Evolutionary conservation across 768 basidiomycete species (phyloP).

Genomic region (Trametes maxima): DNA sequence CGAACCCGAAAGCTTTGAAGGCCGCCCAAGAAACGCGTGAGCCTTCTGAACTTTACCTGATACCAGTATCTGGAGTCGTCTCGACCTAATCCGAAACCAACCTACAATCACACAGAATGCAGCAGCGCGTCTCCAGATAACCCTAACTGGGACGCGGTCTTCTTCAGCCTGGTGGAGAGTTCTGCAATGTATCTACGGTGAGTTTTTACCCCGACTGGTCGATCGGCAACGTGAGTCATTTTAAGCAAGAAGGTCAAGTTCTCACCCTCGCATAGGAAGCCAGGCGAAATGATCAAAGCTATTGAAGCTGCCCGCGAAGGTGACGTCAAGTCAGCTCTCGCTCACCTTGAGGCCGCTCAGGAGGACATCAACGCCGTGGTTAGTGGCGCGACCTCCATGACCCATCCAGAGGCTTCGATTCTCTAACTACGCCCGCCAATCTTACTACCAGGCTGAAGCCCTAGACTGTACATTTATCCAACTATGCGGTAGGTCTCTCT

Average conservation of each 20-base stretch:
- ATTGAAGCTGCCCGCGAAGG: background rate
- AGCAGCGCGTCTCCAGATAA: background rate
- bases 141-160: conserved; percentile 4
- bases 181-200: conserved; percentile 5
- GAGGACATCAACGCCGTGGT: conserved; percentile 8
- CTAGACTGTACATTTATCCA: conserved; percentile 7
- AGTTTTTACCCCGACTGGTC: background rate
- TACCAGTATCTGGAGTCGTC: background rate
- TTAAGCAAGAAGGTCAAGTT: background rate
- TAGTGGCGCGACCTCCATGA: background rate
- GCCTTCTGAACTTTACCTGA: background rate
- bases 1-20: background rate
- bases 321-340: background rate
- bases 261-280: background rate
- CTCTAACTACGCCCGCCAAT: background rate
- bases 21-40: background rate
- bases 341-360: background rate
- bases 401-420: background rate
- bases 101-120: conserved; percentile 1
- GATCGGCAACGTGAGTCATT: background rate
- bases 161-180: conserved; percentile 8
- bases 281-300: background rate
- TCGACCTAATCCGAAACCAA: background rate
- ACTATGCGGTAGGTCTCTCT: conserved; percentile 6
- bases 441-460: background rate